These are phyloP conservation scores for Bacterosira constricta DNA, from an alignment of 108 stramenopile species.

Conservation along the genomic window DNA sequence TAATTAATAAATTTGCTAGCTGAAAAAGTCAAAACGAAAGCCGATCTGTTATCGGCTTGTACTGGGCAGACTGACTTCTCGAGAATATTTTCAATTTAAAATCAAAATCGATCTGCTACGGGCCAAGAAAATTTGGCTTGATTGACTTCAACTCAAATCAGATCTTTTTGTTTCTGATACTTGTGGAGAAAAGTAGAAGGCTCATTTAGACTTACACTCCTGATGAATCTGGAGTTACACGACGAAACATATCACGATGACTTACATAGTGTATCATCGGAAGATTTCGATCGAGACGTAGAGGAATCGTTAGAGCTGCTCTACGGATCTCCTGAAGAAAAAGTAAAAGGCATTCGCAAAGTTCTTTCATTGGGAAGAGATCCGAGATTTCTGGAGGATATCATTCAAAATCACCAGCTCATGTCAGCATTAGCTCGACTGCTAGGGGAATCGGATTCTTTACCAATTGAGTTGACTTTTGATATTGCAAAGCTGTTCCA, in stretches of 20 bases:
- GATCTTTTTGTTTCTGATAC: background rate
- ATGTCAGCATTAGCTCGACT: conserved; percentile 36
- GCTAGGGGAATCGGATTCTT: conserved; percentile 19
- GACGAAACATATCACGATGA: too few relatives aligned
- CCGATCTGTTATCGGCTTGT: too few relatives aligned
- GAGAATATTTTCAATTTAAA: background rate
- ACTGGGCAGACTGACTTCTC: too few relatives aligned
- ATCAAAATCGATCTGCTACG: background rate
- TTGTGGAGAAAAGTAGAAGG: background rate
- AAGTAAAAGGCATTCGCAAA: background rate
- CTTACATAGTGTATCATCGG: background rate
- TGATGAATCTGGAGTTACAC: too few relatives aligned
- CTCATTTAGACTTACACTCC: too few relatives aligned
- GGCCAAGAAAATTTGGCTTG: too few relatives aligned
- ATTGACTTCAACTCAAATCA: too few relatives aligned
- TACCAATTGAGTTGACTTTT: conserved; percentile 27
- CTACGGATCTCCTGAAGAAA: conserved; percentile 27
- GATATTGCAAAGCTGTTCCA: conserved; percentile 32
- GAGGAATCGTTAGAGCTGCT: conserved; percentile 33
- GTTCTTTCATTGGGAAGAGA: conserved; percentile 1
- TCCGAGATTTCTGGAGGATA: background rate
- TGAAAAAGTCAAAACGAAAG: too few relatives aligned
- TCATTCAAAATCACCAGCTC: conserved; percentile 27
- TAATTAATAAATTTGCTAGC: too few relatives aligned
- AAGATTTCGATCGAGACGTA: background rate